Percentiles rank a stretch among this genome's conserved stretches.
Evolutionary conservation across 345 rosid genomes (phyloP).

Genomic region (Salix brachista): DNA sequence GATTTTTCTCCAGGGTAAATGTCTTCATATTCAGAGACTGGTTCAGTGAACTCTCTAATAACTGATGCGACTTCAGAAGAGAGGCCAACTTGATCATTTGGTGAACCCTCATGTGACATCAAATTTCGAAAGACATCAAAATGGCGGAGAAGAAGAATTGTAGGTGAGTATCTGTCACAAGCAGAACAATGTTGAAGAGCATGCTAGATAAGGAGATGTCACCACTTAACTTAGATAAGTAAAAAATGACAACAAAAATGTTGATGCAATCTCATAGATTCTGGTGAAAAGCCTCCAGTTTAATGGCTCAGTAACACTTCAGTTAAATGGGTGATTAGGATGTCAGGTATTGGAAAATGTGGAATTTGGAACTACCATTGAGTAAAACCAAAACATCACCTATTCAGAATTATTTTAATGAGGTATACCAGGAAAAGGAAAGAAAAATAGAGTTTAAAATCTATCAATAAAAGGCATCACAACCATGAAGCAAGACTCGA

Average conservation of each 20-base stretch:
- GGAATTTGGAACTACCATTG: too few relatives aligned
- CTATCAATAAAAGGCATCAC: neutral
- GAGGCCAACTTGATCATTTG: conserved; percentile 71
- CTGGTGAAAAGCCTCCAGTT: too few relatives aligned
- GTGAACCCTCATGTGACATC: conserved; percentile 63
- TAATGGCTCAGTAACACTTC: too few relatives aligned
- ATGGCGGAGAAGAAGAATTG: conserved; percentile 84
- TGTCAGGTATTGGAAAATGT: too few relatives aligned
- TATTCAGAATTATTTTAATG: too few relatives aligned
- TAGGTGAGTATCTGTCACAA: conserved; percentile 65
- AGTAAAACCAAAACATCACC: neutral
- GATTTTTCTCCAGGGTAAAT: conserved; percentile 39
- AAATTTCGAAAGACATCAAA: conserved; percentile 79
- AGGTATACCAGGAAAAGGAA: neutral
- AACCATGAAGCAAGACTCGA: neutral
- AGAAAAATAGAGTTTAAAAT: neutral
- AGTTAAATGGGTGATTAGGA: too few relatives aligned
- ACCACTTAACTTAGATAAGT: neutral
- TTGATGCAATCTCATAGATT: too few relatives aligned
- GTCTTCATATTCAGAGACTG: conserved; percentile 49
- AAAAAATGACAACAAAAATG: neutral
- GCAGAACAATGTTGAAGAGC: conserved; percentile 2
- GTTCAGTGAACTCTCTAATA: conserved; percentile 74
- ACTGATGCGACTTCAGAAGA: conserved; percentile 80
- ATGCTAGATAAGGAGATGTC: neutral